These are phyloP conservation scores for Pestalotiopsis sp. DNA, from an alignment of 2,329 filamentous ascomycete genomes.

Conservation along the genomic window DNA sequence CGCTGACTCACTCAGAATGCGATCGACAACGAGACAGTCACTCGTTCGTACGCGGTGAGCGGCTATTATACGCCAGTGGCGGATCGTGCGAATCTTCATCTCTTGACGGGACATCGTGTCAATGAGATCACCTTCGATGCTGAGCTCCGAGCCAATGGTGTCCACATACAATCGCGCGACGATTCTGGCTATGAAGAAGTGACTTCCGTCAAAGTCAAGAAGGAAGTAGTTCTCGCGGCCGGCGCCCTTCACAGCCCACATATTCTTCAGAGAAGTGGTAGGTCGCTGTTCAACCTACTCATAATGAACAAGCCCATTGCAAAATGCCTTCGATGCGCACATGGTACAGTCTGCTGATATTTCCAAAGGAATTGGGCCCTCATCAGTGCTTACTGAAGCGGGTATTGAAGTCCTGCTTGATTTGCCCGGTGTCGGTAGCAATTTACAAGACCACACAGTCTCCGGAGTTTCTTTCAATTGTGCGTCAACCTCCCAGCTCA, in stretches of 20 bases:
- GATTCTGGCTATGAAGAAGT: background rate
- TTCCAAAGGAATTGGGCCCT: background rate
- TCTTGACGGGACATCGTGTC: background rate
- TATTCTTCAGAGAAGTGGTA: background rate
- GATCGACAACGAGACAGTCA: background rate
- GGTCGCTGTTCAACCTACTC: too few species aligned
- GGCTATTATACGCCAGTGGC: slow-evolving; percentile 2
- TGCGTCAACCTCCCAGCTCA: background rate
- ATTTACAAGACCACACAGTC: slow-evolving; percentile 24
- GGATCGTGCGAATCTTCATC: background rate
- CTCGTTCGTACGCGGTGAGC: slow-evolving; percentile 2
- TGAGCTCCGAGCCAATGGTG: background rate
- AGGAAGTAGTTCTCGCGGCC: background rate
- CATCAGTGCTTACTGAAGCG: background rate
- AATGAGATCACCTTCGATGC: background rate
- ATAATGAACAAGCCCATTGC: background rate
- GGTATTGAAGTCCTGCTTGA: slow-evolving; percentile 22
- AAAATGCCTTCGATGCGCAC: background rate
- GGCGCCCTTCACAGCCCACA: background rate
- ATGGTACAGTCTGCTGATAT: background rate
- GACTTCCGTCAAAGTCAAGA: background rate
- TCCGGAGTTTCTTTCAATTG: background rate
- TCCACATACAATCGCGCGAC: background rate
- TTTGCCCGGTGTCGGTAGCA: slow-evolving; percentile 32
- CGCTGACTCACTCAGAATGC: background rate